Base-by-base conservation (phyloP, 2,329 filamentous ascomycete species). In the Nigrospora oryzae region DNA sequence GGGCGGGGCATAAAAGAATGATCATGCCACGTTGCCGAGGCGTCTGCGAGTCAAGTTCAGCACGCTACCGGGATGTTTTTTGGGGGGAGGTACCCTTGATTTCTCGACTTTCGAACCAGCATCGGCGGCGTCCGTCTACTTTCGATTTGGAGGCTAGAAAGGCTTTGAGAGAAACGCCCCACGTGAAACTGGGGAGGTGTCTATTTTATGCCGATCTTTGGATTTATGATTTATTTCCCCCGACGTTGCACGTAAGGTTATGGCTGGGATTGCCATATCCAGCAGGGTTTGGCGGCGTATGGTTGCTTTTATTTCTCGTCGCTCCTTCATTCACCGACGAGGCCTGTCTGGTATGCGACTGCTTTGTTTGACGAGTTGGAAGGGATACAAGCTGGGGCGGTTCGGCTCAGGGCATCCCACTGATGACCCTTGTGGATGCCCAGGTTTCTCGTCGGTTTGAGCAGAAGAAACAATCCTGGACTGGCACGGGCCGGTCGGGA, bases 241-340 rank as follows among this genome's bases (percentile, higher is more conserved):
- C 7, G 23, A 28, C 23, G 23, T 28, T 28, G 23, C 5, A 28
- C 23, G 23, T 7, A 28, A 28, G 23, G 23, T 28, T 36, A n/a
- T 36, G 34, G 34, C 15, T 36, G 34, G 34, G 14, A 16, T 36
- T 31, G 23, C n/a, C 35, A 28, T 28, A 28, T 28, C 23, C 23
- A 6, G 5, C 23, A 28, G 23, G 23, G 5, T 7, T 28, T 5
- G 23, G 23, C 23, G 28, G 23, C 31, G 36, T 15, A 39, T 35
- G 38, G 46, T 41, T 47, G 38, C 44, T 38, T 48, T 43, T 28
- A 41, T 37, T 48, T 48, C 46, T 39, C 43, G 46, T 46, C 46
- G 41, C 40, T 48, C 46, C 40, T 38, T 48, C 37, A 28, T 39
- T 40, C 30, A 28, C 16, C 23, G 37, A 46, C 38, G 36, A 35